phyloP scores from a whole-genome alignment of 495 filamentous ascomycete genomes.

The Hypoxylon fragiforme region DNA sequence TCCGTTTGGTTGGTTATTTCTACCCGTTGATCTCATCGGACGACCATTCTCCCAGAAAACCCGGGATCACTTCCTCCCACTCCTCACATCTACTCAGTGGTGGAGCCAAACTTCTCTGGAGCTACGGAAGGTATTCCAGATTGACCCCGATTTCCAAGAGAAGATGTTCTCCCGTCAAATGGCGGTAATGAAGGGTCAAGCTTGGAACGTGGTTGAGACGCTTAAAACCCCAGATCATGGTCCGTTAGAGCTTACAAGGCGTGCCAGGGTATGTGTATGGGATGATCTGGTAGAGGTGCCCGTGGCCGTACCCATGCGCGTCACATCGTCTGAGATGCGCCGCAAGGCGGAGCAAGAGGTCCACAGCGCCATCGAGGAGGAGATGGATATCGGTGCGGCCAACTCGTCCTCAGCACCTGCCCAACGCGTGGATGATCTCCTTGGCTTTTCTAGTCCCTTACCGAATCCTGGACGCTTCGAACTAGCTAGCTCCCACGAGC shows the following conservation, averaged over 20 bases:
- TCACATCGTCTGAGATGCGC: constrained; percentile 76
- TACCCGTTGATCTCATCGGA: constrained; percentile 94
- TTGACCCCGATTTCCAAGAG: constrained; percentile 95
- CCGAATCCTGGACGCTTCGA: constrained; percentile 88
- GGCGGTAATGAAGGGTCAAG: constrained; percentile 98
- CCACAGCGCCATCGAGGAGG: constrained; percentile 60
- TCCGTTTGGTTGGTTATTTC: constrained; percentile 97
- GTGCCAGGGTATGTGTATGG: constrained; percentile 94
- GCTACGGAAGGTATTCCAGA: constrained; percentile 79
- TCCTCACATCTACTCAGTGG: constrained; percentile 92
- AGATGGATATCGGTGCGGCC: constrained; percentile 87
- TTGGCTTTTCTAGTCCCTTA: constrained; percentile 65
- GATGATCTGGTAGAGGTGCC: constrained; percentile 97
- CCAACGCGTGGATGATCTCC: constrained; percentile 60
- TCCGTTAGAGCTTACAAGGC: constrained; percentile 86
- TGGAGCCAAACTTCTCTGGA: constrained; percentile 93
- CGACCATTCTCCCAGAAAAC: constrained; percentile 94
- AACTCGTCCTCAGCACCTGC: constrained; percentile 54
- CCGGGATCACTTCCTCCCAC: constrained; percentile 87
- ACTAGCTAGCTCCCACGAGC: constrained; percentile 57
- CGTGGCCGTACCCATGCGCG: constrained; percentile 84
- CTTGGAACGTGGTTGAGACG: constrained; percentile 98
- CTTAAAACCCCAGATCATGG: constrained; percentile 90
- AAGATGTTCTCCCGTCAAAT: constrained; percentile 97
- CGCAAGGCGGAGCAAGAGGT: constrained; percentile 54